These are phyloP conservation scores for Lenwebbia sp. DNA, from an alignment of 345 rosid species.

Conservation along the genomic window DNA sequence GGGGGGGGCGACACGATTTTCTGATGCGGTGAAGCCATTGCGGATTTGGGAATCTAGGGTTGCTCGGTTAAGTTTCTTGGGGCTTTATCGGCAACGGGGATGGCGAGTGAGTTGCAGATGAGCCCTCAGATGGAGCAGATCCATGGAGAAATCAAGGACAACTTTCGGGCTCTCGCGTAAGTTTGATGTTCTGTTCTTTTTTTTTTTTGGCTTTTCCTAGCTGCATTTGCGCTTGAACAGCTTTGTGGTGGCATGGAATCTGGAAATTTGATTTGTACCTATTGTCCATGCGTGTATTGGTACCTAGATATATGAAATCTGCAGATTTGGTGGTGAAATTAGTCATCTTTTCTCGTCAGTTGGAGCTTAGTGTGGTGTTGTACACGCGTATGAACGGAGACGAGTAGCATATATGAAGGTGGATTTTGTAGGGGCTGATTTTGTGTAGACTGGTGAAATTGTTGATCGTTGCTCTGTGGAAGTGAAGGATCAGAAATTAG, in stretches of 20 bases:
- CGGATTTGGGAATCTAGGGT: not conserved
- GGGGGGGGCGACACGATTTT: not conserved
- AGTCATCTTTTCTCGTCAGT: not conserved
- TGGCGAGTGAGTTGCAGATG: conserved; percentile 66
- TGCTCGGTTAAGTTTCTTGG: not conserved
- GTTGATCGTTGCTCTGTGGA: not conserved
- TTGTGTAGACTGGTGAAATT: not conserved
- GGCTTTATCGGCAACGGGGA: not conserved
- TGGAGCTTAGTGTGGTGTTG: not conserved
- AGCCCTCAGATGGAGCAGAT: conserved; percentile 91
- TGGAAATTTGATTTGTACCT: not conserved
- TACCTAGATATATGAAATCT: not conserved
- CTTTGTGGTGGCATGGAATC: not conserved
- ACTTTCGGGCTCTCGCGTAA: conserved; percentile 87
- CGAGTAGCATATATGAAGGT: not conserved
- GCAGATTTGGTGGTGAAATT: not conserved
- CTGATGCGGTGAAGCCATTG: not conserved
- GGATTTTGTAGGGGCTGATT: not conserved
- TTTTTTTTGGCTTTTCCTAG: not conserved
- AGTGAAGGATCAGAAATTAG: not conserved
- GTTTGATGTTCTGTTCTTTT: not conserved
- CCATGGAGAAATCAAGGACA: conserved; percentile 92
- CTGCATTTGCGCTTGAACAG: not conserved
- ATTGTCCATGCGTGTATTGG: not conserved
- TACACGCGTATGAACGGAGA: not conserved